Percentiles rank a stretch among this genome's conserved stretches.
phyloP scores from a whole-genome alignment of 1,284 basidiomycete species.

The Inonotus obliquus region DNA sequence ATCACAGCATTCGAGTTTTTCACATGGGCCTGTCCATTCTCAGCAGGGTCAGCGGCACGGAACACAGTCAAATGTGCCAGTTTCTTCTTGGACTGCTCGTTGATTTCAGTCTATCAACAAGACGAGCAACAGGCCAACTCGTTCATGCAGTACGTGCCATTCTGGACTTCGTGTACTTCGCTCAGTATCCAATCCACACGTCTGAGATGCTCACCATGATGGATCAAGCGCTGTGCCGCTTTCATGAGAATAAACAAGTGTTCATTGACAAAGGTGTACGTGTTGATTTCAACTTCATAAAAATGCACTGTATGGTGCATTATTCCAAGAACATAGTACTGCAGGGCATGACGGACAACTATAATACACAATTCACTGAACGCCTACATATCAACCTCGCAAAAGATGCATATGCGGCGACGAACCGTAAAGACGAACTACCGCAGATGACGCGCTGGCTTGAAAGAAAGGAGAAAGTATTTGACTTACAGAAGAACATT shows the following conservation, averaged over 20 bases:
- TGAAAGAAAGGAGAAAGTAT: constrained; percentile 22
- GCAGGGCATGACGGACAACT: constrained; percentile 30
- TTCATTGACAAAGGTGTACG: constrained; percentile 25
- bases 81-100: constrained; percentile 23
- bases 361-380: constrained; percentile 30
- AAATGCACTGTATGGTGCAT: constrained; percentile 26
- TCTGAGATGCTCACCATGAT: constrained; percentile 22
- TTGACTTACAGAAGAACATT: not conserved
- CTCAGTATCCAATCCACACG: constrained; percentile 25
- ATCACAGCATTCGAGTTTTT: constrained; percentile 24
- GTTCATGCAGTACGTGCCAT: constrained; percentile 20
- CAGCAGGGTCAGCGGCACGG: constrained; percentile 22
- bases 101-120: not conserved
- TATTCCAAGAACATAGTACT: constrained; percentile 28
- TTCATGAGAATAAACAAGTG: constrained; percentile 26
- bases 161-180: constrained; percentile 28
- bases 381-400: constrained; percentile 26
- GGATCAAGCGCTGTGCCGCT: constrained; percentile 20
- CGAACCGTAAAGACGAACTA: constrained; percentile 25
- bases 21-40: constrained; percentile 24
- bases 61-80: constrained; percentile 24
- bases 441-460: constrained; percentile 34
- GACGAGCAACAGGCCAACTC: constrained; percentile 10
- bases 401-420: constrained; percentile 25
- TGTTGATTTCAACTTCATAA: constrained; percentile 34